Conservation (phyloP, 805 yeast genomes). For the Spathaspora gorwiae region DNA sequence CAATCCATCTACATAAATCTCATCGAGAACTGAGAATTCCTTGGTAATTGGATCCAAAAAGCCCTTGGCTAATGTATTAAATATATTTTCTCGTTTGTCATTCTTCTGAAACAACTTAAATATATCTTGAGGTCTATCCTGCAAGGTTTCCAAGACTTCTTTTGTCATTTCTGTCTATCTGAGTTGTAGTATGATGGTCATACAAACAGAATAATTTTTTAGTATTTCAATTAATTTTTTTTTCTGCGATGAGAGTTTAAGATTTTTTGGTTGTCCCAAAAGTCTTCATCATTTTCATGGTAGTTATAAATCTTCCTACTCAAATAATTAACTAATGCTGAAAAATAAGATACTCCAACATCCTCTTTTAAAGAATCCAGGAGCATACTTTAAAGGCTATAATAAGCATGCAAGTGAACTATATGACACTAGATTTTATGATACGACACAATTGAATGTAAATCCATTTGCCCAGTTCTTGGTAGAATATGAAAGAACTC, state of each 20-base stretch:
- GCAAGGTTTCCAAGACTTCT: constrained; percentile 18
- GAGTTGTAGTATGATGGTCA: neutral
- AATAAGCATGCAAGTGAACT: constrained; percentile 17
- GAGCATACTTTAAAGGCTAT: neutral
- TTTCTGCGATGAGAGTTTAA: constrained; percentile 3
- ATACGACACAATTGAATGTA: constrained; percentile 10
- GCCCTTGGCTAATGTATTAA: constrained; percentile 38
- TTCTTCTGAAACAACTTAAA: constrained; percentile 15
- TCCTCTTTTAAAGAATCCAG: neutral
- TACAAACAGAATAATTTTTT: neutral
- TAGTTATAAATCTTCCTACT: too few relatives aligned
- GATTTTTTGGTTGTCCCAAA: too few relatives aligned
- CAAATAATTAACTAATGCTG: neutral
- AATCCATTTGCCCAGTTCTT: constrained; percentile 29
- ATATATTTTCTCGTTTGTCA: constrained; percentile 9
- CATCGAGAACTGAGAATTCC: constrained; percentile 65
- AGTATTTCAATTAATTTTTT: neutral
- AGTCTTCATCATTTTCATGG: too few relatives aligned
- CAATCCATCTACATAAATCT: constrained; percentile 77
- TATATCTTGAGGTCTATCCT: constrained; percentile 20
- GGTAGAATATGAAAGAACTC: neutral
- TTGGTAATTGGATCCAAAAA: constrained; percentile 57
- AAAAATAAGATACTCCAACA: neutral
- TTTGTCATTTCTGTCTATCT: constrained; percentile 11
- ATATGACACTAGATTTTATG: constrained; percentile 16